Conservation (phyloP, 163 green algal genomes). For the Scenedesmus sp. region DNA sequence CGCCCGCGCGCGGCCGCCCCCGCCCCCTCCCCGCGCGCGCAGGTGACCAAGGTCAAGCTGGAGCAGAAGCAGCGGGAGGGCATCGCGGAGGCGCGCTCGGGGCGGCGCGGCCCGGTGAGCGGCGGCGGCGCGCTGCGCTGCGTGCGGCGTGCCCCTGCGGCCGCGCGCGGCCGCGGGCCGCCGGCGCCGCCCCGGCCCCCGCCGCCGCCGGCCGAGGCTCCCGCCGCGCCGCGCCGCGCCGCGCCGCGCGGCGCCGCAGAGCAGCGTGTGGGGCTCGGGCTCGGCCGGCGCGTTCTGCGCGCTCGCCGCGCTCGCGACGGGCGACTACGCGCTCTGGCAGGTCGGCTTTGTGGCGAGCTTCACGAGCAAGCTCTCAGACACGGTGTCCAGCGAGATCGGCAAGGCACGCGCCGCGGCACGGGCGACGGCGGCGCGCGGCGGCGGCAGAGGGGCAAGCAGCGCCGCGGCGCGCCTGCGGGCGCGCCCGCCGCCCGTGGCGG, state of each 20-base stretch:
- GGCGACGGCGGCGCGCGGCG: too few relatives aligned
- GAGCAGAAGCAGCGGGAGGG: conserved; percentile 95
- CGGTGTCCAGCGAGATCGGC: conserved; percentile 93
- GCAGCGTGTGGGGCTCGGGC: conserved; percentile 94
- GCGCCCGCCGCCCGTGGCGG: too few relatives aligned
- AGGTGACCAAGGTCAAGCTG: conserved; percentile 95
- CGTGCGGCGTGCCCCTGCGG: too few relatives aligned
- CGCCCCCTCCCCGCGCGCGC: conserved; percentile 1
- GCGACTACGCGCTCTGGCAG: conserved; percentile 60
- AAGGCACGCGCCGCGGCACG: conserved; percentile 82
- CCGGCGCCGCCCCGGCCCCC: too few relatives aligned
- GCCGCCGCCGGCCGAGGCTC: too few relatives aligned
- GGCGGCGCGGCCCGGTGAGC: conserved; percentile 68
- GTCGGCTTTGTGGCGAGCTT: conserved; percentile 96
- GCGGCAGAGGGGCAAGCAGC: not conserved
- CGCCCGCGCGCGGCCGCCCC: too few relatives aligned
- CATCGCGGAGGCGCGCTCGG: conserved; percentile 91
- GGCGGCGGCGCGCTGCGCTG: too few relatives aligned
- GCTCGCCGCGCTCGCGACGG: conserved; percentile 65
- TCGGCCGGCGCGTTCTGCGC: conserved; percentile 86
- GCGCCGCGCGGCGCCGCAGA: too few relatives aligned
- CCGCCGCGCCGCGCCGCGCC: too few relatives aligned
- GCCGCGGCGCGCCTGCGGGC: too few relatives aligned
- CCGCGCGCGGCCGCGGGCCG: too few relatives aligned
- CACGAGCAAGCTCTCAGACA: conserved; percentile 97